A percentile compares a stretch with the other conserved stretches of the same genome.
Evolutionary conservation across 768 basidiomycete genomes (phyloP).

Genomic region (Tylopilus balloui): DNA sequence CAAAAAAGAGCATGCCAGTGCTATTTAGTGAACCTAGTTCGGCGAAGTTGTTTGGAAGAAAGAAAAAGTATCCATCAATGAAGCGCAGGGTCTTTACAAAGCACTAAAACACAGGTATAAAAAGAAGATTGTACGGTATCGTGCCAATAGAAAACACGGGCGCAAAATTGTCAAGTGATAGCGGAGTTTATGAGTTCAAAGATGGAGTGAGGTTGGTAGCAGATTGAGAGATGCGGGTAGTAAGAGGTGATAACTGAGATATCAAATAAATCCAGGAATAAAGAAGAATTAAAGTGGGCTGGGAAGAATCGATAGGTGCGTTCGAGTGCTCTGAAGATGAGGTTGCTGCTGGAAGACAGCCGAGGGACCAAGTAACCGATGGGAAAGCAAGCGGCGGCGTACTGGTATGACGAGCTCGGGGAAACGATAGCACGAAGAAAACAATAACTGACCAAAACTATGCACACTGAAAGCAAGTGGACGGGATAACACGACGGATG

Average conservation of each 20-base stretch:
- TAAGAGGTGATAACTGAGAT: slow-evolving; percentile 12
- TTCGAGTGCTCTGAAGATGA: background rate
- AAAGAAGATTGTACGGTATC: slow-evolving; percentile 2
- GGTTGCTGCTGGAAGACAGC: background rate
- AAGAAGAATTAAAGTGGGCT: slow-evolving; percentile 6
- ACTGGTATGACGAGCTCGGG: background rate
- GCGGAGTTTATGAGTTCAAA: background rate
- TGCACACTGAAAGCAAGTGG: slow-evolving; percentile 24
- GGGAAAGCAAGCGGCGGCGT: background rate
- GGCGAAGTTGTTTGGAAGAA: no score
- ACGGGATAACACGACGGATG: slow-evolving; percentile 11
- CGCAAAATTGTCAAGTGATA: background rate
- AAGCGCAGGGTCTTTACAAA: background rate
- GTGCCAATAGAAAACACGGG: background rate
- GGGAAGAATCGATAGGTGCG: no score
- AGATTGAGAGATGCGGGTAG: background rate
- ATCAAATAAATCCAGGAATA: slow-evolving; percentile 17
- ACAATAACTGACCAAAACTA: slow-evolving; percentile 14
- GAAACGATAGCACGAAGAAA: slow-evolving; percentile 13
- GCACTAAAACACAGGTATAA: background rate
- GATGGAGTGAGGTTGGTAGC: background rate
- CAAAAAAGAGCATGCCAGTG: slow-evolving; percentile 5
- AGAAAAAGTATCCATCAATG: background rate
- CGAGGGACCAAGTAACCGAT: background rate
- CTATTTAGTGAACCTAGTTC: slow-evolving; percentile 12